phyloP scores from a whole-genome alignment of 2,329 filamentous ascomycete genomes.

The Dactylonectria macrodidyma region DNA sequence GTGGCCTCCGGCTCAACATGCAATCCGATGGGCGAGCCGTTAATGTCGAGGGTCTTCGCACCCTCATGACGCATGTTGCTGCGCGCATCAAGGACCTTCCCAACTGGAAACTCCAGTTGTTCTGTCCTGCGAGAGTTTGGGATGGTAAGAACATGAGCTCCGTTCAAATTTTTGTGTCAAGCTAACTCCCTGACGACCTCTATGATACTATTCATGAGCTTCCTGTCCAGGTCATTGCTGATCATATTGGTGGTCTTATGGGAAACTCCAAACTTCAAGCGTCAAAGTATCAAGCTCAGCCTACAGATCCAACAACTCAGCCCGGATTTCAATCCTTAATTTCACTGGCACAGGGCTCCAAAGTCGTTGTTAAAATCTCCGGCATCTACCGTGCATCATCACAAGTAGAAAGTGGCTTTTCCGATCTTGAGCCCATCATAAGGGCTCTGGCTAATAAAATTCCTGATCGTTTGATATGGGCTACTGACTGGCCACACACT shows the following conservation, averaged over 20 bases:
- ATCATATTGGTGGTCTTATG: constrained; percentile 15
- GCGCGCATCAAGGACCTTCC: constrained; percentile 2
- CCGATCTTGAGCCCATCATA: constrained; percentile 15
- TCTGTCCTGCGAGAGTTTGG: constrained; percentile 18
- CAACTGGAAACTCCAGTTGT: constrained; percentile 10
- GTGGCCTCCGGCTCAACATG: constrained; percentile 16
- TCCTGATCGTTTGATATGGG: constrained; percentile 7
- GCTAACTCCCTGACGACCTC: neutral
- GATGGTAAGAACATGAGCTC: neutral
- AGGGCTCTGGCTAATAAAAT: neutral
- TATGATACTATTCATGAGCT: constrained; percentile 8
- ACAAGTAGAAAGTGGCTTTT: neutral
- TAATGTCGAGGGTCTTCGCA: neutral
- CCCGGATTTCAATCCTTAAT: constrained; percentile 13
- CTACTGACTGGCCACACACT: constrained; percentile 21
- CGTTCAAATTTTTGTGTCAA: too few species aligned
- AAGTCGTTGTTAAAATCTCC: constrained; percentile 18
- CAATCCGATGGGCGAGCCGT: constrained; percentile 1
- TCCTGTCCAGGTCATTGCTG: constrained; percentile 17
- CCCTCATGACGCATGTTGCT: neutral
- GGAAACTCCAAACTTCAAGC: constrained; percentile 2
- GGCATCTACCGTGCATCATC: constrained; percentile 7
- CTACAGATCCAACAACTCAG: neutral
- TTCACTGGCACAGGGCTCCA: constrained; percentile 4
- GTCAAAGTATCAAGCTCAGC: neutral